Conservation (phyloP, 164 flowering plant genomes). For the Platanus orientalis region DNA sequence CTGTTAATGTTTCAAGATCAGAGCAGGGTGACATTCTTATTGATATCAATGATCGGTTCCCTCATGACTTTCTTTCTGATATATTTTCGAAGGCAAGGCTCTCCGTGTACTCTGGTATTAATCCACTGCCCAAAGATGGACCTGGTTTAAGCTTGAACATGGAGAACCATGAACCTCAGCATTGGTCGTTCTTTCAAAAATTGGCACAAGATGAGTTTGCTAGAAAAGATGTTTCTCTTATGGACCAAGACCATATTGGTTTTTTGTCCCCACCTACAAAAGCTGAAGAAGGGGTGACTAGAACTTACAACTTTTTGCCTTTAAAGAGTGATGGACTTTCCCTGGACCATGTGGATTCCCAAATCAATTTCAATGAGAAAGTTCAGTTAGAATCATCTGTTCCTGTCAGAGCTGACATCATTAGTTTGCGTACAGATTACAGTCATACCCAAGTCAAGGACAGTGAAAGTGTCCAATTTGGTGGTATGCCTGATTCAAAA, state of each 20-base stretch:
- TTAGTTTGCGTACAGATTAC: conserved; percentile 15
- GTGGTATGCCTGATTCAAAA: conserved; percentile 30
- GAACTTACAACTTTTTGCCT: conserved; percentile 35
- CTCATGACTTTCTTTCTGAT: conserved; percentile 84
- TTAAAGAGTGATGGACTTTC: conserved; percentile 28
- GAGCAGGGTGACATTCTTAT: conserved; percentile 63
- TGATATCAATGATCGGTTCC: conserved; percentile 85
- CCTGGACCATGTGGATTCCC: conserved; percentile 25
- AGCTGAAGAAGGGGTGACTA: conserved; percentile 33
- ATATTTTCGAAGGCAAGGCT: conserved; percentile 57
- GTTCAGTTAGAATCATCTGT: conserved; percentile 24
- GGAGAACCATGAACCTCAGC: conserved; percentile 85
- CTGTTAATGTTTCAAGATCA: conserved; percentile 20
- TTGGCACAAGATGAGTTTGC: conserved; percentile 59
- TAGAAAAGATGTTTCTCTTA: conserved; percentile 67
- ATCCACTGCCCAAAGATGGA: conserved; percentile 47
- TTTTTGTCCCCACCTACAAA: conserved; percentile 40
- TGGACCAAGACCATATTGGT: conserved; percentile 70
- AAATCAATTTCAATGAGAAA: conserved; percentile 26
- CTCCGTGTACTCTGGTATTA: conserved; percentile 36
- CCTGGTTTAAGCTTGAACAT: conserved; percentile 80
- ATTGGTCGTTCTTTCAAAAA: conserved; percentile 89
- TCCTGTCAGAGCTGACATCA: conserved; percentile 14
- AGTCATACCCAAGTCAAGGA: conserved; percentile 31
- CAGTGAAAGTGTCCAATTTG: conserved; percentile 47